Evolutionary conservation across 2,329 filamentous ascomycete genomes (phyloP).

Genomic region (Setomelanomma holmii): DNA sequence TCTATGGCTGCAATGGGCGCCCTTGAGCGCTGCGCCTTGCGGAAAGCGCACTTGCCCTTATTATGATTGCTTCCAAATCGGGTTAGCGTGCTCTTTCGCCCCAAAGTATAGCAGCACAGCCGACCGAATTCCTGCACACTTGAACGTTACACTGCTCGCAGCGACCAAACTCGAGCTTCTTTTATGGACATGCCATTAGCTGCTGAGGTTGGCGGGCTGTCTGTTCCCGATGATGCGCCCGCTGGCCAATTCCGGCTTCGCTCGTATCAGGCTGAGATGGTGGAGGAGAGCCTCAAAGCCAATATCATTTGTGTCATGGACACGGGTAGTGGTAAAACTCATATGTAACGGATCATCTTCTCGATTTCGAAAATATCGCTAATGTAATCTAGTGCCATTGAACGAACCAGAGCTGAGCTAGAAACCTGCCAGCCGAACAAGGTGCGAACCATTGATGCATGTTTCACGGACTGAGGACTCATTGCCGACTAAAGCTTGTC

Average conservation of each 20-base stretch:
- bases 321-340: conserved; percentile 59
- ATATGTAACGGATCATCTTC: conserved; percentile 38
- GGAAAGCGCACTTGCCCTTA: not conserved
- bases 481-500: conserved; percentile 40
- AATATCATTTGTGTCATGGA: conserved; percentile 57
- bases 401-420: conserved; percentile 53
- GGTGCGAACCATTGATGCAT: too few relatives aligned
- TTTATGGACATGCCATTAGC: conserved; percentile 4
- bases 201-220: conserved; percentile 7
- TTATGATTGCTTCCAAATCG: conserved; percentile 1
- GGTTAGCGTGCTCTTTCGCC: conserved; percentile 1
- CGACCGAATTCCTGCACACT: too few relatives aligned
- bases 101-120: too few relatives aligned
- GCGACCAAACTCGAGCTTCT: too few relatives aligned
- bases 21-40: conserved; percentile 3
- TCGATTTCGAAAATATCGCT: too few relatives aligned
- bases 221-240: conserved; percentile 5
- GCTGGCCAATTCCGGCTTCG: conserved; percentile 43
- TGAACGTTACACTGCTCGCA: too few relatives aligned
- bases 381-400: conserved; percentile 51
- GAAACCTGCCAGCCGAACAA: conserved; percentile 47
- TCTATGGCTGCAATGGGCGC: not conserved
- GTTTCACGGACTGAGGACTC: not conserved
- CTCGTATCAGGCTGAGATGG: conserved; percentile 59
- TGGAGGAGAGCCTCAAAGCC: conserved; percentile 51